Evolutionary conservation across 208 protist genomes (phyloP).

Genomic region (Entamoeba invadens): DNA sequence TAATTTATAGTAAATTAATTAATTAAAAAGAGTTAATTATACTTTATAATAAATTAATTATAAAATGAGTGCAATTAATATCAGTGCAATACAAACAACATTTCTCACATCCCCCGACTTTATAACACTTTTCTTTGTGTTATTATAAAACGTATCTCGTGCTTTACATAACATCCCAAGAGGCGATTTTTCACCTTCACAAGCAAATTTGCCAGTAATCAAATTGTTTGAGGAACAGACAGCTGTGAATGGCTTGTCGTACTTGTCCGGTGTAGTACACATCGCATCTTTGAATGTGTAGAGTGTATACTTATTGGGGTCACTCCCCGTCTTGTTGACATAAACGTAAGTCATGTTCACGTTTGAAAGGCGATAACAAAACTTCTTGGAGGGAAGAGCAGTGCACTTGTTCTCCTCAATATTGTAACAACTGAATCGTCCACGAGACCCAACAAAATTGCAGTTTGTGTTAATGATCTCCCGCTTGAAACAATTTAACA

Average conservation of each 20-base stretch:
- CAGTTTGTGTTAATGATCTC: neutral
- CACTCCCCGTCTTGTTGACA: neutral
- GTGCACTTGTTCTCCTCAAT: neutral
- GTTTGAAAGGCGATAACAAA: neutral
- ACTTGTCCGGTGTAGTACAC: neutral
- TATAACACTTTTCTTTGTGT: too few relatives aligned
- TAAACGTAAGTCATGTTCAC: neutral
- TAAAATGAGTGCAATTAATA: too few relatives aligned
- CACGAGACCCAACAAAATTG: neutral
- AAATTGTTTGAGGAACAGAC: neutral
- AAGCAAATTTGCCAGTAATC: neutral
- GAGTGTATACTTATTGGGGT: neutral
- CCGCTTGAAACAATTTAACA: neutral
- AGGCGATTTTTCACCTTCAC: neutral
- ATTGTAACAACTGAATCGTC: neutral
- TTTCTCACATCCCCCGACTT: too few relatives aligned
- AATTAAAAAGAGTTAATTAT: too few relatives aligned
- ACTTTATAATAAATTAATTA: too few relatives aligned
- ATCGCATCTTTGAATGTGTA: neutral
- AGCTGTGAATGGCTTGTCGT: neutral
- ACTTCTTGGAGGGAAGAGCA: neutral
- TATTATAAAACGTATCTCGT: neutral
- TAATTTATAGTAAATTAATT: too few relatives aligned
- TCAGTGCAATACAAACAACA: too few relatives aligned
- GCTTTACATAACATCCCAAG: neutral